Base-by-base conservation (phyloP, 352 stramenopile species). In the Phytopythium chamaehyphon region DNA sequence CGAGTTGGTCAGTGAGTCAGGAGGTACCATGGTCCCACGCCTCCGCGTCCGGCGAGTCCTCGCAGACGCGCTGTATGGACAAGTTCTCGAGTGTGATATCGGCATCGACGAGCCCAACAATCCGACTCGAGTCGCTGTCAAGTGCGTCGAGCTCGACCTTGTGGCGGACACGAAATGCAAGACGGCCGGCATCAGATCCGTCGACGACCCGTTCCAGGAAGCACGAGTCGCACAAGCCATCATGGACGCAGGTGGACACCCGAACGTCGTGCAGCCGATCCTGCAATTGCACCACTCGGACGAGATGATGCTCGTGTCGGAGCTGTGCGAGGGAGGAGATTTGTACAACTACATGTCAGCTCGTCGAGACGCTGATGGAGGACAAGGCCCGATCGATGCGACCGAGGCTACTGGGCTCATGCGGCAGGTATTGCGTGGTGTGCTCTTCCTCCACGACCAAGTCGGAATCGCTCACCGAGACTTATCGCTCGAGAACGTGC, bases 401-500 rank as follows among this genome's bases (percentile, higher is more conserved):
- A 22, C 56, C 21, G 58, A 76, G 22, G 66, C 69, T 16, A 43
- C 73, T n/a, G 8, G 39, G 3, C 26, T 84, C 12, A 63, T 83
- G 47, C 50, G 28, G 3, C 70, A 84, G 57, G 62, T 84, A 14
- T 18, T 66, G 7, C 16, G 54, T 12, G 75, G 75, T 3, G 54
- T 81, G 12, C 10, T 62, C 40, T 84, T 72, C 44, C 64, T 86
- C 5, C 75, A 86, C 39, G 37, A 46, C 16, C 49, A n/a, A 1
- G 18, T 78, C 4, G 57, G 64, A 24, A 56, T 84, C 21, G 70
- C 72, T 0, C 72, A 83, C 37, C 67, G 75, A 19, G 75, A 84
- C 19, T 24, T 86, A 26, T 83, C 74, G 5, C 60, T 83, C 9
- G 76, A 87, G 54, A 87, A 84, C 54, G 54, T 87, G 4, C 26